Evolutionary conservation across 208 protist species (phyloP).

Genomic region (Leptomonas pyrrhocoris): DNA sequence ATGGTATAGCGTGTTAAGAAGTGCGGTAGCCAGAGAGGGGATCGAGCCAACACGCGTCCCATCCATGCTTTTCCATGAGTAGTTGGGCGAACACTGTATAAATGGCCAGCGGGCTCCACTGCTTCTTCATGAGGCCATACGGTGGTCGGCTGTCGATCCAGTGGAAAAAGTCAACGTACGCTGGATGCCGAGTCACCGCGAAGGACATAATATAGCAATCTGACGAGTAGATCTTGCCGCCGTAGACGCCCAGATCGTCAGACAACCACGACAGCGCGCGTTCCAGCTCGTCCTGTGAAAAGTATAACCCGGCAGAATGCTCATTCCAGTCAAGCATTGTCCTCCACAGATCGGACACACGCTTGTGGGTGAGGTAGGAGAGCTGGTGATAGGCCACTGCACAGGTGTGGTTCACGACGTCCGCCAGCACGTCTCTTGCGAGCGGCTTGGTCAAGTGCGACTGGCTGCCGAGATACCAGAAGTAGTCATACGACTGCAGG

Average conservation of each 20-base stretch:
- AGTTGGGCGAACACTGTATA: constrained; percentile 31
- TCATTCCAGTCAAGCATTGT: constrained; percentile 21
- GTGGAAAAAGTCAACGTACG: constrained; percentile 31
- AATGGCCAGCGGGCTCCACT: constrained; percentile 29
- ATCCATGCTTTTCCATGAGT: constrained; percentile 12
- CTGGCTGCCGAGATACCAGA: constrained; percentile 55
- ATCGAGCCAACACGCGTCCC: constrained; percentile 21
- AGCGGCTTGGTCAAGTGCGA: constrained; percentile 36
- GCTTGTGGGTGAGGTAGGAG: constrained; percentile 24
- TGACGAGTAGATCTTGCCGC: constrained; percentile 28
- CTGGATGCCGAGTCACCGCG: constrained; percentile 24
- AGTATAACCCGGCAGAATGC: constrained; percentile 1
- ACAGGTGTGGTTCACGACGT: constrained; percentile 31
- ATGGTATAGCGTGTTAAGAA: not conserved
- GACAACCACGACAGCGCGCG: constrained; percentile 21
- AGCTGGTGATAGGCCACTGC: constrained; percentile 34
- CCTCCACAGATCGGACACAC: constrained; percentile 11
- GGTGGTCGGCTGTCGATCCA: constrained; percentile 26
- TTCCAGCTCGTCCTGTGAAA: constrained; percentile 1
- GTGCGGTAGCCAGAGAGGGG: constrained; percentile 25
- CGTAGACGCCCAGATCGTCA: constrained; percentile 16
- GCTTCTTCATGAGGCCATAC: constrained; percentile 24
- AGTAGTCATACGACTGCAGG: constrained; percentile 51
- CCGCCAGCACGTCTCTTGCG: constrained; percentile 35
- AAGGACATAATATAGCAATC: constrained; percentile 42